Conservation (phyloP, 2,329 filamentous ascomycete genomes). For the Tolypocladium ovalisporum region DNA sequence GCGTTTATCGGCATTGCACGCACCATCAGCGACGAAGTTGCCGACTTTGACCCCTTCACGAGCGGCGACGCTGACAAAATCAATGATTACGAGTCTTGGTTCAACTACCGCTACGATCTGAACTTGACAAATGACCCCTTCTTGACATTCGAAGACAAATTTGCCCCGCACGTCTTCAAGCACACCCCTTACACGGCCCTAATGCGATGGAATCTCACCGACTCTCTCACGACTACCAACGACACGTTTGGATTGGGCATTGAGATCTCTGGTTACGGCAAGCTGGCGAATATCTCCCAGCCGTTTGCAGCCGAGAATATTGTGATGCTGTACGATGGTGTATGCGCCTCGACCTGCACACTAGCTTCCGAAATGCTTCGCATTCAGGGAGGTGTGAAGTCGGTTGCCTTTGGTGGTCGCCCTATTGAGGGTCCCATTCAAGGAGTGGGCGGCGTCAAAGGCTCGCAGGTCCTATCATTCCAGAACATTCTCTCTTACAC, state of each 20-base stretch:
- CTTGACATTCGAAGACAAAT: constrained; percentile 34
- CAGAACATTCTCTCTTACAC: constrained; percentile 15
- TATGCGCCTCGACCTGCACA: constrained; percentile 48
- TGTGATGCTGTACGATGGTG: constrained; percentile 46
- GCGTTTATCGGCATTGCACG: constrained; percentile 33
- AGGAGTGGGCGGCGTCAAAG: constrained; percentile 42
- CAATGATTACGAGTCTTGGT: constrained; percentile 35
- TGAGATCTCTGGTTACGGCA: constrained; percentile 35
- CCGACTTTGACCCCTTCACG: constrained; percentile 33
- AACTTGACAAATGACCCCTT: constrained; percentile 37
- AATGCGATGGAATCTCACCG: constrained; percentile 39
- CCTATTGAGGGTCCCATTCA: constrained; percentile 37
- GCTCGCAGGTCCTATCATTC: constrained; percentile 28
- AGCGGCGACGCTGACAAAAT: constrained; percentile 21
- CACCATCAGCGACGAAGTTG: constrained; percentile 30
- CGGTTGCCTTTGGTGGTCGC: constrained; percentile 37
- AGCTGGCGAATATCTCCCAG: constrained; percentile 22
- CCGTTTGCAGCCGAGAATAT: constrained; percentile 49
- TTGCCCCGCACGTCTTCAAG: constrained; percentile 26
- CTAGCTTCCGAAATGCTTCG: constrained; percentile 44
- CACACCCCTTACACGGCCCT: constrained; percentile 43
- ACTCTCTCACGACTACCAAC: constrained; percentile 29
- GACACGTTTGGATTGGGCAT: constrained; percentile 10
- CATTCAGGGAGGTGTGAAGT: constrained; percentile 40
- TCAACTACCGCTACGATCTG: constrained; percentile 40